Conservation (phyloP, 192 early-diverging fungal genomes). For the Coemansia sp. region DNA sequence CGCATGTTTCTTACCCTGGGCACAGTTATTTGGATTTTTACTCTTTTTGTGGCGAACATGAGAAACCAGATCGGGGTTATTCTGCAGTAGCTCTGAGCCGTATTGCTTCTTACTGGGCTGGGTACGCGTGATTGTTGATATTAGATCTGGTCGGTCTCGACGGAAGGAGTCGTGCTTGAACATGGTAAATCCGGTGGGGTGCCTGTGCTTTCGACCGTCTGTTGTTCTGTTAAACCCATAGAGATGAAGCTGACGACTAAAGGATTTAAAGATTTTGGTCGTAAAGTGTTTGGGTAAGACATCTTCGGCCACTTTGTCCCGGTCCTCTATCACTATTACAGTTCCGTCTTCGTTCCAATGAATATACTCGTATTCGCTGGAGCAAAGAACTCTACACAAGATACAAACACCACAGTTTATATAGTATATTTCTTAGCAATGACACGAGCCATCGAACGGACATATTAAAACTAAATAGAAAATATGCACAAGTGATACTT, state of each 20-base stretch:
- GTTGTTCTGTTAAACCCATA: constrained; percentile 40
- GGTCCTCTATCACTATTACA: constrained; percentile 13
- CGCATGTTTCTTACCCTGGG: background rate
- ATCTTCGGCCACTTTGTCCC: background rate
- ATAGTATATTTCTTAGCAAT: background rate
- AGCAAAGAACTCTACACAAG: constrained; percentile 19
- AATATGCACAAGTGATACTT: background rate
- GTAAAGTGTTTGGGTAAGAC: constrained; percentile 28
- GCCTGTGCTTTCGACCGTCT: constrained; percentile 44
- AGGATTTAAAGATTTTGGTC: constrained; percentile 30
- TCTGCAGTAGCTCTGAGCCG: background rate
- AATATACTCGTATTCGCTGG: constrained; percentile 7
- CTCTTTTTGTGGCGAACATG: background rate
- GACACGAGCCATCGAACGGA: background rate
- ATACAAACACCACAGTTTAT: background rate
- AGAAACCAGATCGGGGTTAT: background rate
- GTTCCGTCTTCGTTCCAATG: constrained; percentile 32
- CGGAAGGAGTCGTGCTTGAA: constrained; percentile 22
- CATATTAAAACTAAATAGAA: background rate
- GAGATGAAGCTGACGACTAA: constrained; percentile 50
- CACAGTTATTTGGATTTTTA: background rate
- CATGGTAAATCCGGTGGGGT: constrained; percentile 5
- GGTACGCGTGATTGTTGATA: constrained; percentile 12
- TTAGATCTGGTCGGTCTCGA: constrained; percentile 12
- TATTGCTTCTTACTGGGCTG: background rate